These are phyloP conservation scores for Stemphylium beticola DNA, from an alignment of 2,329 filamentous ascomycete genomes.

Conservation along the genomic window DNA sequence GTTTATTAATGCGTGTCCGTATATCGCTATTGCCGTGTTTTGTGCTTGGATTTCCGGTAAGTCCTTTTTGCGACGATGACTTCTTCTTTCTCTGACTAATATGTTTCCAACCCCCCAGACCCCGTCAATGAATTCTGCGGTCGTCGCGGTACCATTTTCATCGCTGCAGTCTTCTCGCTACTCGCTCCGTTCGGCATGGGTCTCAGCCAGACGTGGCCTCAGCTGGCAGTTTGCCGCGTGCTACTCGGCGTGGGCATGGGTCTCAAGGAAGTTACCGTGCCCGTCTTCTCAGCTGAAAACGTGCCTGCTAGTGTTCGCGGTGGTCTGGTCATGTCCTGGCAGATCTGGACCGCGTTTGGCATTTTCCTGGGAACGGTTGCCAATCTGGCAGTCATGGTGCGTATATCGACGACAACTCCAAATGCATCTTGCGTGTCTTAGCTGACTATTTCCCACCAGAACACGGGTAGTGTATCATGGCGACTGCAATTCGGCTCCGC, in stretches of 20 bases:
- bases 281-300: conserved; percentile 56
- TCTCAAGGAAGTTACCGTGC: conserved; percentile 53
- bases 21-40: conserved; percentile 39
- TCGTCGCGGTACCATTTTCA: conserved; percentile 43
- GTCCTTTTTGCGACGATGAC: neutral
- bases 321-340: conserved; percentile 56
- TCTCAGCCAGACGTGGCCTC: conserved; percentile 47
- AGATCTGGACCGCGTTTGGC: conserved; percentile 53
- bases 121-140: conserved; percentile 41
- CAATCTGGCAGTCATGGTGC: conserved; percentile 48
- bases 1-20: conserved; percentile 41
- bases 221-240: conserved; percentile 49
- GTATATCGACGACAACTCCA: neutral
- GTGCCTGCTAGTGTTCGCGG: conserved; percentile 57
- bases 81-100: neutral
- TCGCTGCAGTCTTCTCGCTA: conserved; percentile 44
- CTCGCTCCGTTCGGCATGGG: conserved; percentile 46
- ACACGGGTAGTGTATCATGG: conserved; percentile 47
- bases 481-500: conserved; percentile 50
- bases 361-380: conserved; percentile 55
- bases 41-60: conserved; percentile 29
- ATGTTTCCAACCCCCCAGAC: conserved; percentile 16
- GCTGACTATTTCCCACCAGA: conserved; percentile 15
- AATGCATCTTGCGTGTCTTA: too few species aligned
- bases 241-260: conserved; percentile 53